A percentile compares a stretch with the other conserved stretches of the same genome.
Conservation (phyloP, 148 eudicot species). For the Bassia scoparia region DNA sequence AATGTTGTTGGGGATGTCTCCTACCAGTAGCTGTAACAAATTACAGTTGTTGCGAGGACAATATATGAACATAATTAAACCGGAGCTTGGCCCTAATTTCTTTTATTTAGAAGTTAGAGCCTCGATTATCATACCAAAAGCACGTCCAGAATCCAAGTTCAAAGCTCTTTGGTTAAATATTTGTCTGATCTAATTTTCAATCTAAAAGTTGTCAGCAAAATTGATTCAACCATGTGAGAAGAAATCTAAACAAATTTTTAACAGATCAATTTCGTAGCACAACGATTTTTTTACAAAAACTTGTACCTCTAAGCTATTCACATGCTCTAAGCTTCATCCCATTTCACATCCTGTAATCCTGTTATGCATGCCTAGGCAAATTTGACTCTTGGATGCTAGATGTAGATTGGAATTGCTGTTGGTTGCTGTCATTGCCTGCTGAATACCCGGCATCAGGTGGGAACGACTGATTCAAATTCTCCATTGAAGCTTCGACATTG, state of each 20-base stretch:
- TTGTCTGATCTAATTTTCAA: neutral
- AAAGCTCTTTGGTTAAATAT: too few species aligned
- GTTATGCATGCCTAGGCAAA: slow-evolving; percentile 9
- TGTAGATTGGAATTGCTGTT: slow-evolving; percentile 16
- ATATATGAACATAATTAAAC: too few species aligned
- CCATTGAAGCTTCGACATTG: neutral
- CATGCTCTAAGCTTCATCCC: slow-evolving; percentile 1
- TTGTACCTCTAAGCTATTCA: slow-evolving; percentile 5
- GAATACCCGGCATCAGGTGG: slow-evolving; percentile 6
- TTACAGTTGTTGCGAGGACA: too few species aligned
- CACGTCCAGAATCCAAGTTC: too few species aligned
- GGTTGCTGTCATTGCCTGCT: slow-evolving; percentile 3
- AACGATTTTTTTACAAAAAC: neutral
- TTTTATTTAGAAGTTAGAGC: too few species aligned
- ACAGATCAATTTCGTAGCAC: neutral
- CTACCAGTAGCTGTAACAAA: too few species aligned
- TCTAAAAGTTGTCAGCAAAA: neutral
- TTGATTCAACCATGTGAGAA: neutral
- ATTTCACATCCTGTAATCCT: neutral
- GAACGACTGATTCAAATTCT: slow-evolving; percentile 1
- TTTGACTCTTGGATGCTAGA: slow-evolving; percentile 8
- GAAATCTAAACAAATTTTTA: neutral
- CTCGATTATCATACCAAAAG: too few species aligned
- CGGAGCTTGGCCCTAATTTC: too few species aligned
- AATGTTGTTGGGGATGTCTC: too few species aligned